Conservation (phyloP, 768 basidiomycete genomes). For the Glaciozyma martinii region DNA sequence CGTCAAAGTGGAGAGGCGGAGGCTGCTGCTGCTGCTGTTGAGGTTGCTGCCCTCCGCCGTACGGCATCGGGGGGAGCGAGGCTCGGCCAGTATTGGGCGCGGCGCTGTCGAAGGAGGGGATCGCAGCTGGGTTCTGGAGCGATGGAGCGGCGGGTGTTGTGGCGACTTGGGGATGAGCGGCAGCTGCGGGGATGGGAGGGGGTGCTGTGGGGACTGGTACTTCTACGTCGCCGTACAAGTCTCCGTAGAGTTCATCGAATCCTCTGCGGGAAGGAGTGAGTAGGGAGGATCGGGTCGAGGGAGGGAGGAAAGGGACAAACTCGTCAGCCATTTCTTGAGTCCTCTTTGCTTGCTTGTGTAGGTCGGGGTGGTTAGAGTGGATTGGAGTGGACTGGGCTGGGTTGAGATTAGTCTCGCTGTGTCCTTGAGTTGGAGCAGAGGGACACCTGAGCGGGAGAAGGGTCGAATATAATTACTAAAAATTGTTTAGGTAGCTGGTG, state of each 20-base stretch:
- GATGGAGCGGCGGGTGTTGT: slow-evolving; percentile 9
- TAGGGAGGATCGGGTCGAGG: neutral
- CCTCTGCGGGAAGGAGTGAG: slow-evolving; percentile 10
- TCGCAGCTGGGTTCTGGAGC: slow-evolving; percentile 16
- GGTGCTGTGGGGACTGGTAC: slow-evolving; percentile 2
- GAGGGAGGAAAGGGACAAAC: neutral
- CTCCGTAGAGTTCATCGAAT: slow-evolving; percentile 39
- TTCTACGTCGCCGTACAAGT: slow-evolving; percentile 30
- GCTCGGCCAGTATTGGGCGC: too few relatives aligned
- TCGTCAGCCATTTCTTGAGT: too few relatives aligned
- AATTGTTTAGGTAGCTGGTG: too few relatives aligned
- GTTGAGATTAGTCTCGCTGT: too few relatives aligned
- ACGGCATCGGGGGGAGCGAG: too few relatives aligned
- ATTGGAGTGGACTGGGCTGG: too few relatives aligned
- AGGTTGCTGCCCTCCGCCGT: too few relatives aligned
- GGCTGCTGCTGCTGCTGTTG: neutral
- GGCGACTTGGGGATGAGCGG: neutral
- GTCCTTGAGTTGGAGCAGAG: too few relatives aligned
- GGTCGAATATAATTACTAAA: too few relatives aligned
- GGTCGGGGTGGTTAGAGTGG: too few relatives aligned
- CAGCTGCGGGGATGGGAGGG: neutral
- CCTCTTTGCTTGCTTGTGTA: too few relatives aligned
- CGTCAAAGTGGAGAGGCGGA: slow-evolving; percentile 14
- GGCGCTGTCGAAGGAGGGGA: slow-evolving; percentile 26
- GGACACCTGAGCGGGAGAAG: too few relatives aligned